These are phyloP conservation scores for Abortiporus biennis DNA, from an alignment of 1,284 basidiomycete genomes.

Conservation along the genomic window DNA sequence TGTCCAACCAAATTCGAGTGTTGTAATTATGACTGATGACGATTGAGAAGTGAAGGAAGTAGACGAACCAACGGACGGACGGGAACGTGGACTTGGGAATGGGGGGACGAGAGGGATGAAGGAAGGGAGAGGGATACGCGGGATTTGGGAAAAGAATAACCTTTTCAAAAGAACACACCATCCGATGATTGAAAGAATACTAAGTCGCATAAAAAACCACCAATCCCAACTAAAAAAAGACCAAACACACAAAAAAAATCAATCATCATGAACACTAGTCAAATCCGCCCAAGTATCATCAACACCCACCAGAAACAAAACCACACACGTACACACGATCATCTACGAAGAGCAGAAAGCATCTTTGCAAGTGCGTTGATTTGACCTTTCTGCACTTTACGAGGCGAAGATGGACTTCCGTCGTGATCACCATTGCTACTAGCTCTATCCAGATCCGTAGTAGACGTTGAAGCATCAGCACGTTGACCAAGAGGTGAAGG, in stretches of 20 bases:
- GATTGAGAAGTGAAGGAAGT: too few relatives aligned
- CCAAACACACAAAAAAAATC: too few relatives aligned
- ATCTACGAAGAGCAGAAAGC: conserved; percentile 70
- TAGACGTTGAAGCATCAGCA: conserved; percentile 57
- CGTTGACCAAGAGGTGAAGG: conserved; percentile 31
- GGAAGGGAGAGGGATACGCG: too few relatives aligned
- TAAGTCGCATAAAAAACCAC: too few relatives aligned
- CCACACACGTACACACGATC: too few relatives aligned
- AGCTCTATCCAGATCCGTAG: conserved; percentile 55
- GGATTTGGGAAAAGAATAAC: too few relatives aligned
- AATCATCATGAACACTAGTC: too few relatives aligned
- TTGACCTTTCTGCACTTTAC: conserved; percentile 81
- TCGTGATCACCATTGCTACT: conserved; percentile 33
- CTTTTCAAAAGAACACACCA: too few relatives aligned
- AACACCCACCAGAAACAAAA: conserved; percentile 5
- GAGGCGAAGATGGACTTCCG: conserved; percentile 31
- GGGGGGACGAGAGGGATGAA: background rate
- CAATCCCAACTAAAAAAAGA: background rate
- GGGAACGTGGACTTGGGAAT: background rate
- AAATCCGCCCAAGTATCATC: too few relatives aligned
- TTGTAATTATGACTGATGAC: too few relatives aligned
- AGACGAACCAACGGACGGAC: background rate
- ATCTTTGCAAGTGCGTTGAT: conserved; percentile 81
- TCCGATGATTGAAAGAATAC: background rate
- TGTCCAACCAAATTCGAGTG: too few relatives aligned